Base-by-base conservation (phyloP, 495 filamentous ascomycete species). In the Xylaria longipes region DNA sequence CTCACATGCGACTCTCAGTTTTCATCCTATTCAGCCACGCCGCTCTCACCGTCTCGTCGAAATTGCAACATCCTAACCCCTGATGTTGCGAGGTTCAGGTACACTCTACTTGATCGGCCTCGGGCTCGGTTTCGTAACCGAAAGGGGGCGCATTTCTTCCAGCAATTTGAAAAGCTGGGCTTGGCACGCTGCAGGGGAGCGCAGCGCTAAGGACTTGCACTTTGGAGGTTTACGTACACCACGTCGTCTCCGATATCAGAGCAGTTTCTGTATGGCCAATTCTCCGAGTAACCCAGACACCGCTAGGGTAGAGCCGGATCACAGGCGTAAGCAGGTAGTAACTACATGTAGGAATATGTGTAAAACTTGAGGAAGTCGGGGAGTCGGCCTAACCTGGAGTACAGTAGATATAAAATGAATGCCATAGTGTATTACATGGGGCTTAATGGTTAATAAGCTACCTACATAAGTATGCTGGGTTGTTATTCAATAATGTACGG, bases 71-170 rank as follows among this genome's bases (percentile, higher is more conserved):
- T 65, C 3, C 3, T 8, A 14, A 65, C 9, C 43, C 20, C 11
- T 4, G 31, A 65, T 65, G 63, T 65, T 65, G 63, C 63, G 8
- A 64, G 12, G 22, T 20, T n/a, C 0, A 25, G 33, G 33, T 46
- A 46, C 20, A 37, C 63, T 65, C 52, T 31, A 35, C 63, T 65
- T 25, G 9, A 7, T 67, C 48, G 65, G 65, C 27, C 1, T 67
- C 48, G 65, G 65, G 27, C 1, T 67, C 65, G 65, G 9, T 43
- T 56, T 56, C 46, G 65, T 9, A 37, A 9, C 48, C 65, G 27
- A 52, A 66, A 37, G 46, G 45, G 29, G 43, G 45, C 46, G 29
- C 43, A 65, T 37, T 65, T n/a, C 25, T 41, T 67, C 33, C 33
- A 20, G 43, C 31, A 50, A 50, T 66, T 52, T 66, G 46, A 52